Conservation (phyloP, 1,284 basidiomycete species). For the Ceratobasidium sp. region DNA sequence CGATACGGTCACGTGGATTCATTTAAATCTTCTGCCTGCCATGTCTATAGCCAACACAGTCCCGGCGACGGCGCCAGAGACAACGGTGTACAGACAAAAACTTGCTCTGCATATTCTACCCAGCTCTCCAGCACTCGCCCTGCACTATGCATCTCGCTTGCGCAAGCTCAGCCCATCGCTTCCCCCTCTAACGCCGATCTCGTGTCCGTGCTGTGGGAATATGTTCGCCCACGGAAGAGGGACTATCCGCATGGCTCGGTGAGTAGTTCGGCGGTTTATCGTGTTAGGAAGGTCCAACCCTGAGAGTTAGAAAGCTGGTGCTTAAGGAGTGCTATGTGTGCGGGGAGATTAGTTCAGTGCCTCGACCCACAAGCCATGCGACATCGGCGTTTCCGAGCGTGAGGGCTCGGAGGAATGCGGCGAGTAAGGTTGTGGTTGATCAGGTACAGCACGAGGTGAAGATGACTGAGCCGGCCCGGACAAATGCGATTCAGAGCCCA, state of each 20-base stretch:
- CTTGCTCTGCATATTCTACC: slow-evolving; percentile 26
- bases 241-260: slow-evolving; percentile 30
- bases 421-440: background rate
- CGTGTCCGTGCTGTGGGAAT: slow-evolving; percentile 35
- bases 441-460: slow-evolving; percentile 8
- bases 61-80: slow-evolving; percentile 18
- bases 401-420: background rate
- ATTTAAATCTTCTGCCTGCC: background rate
- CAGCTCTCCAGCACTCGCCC: slow-evolving; percentile 2
- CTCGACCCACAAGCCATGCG: slow-evolving; percentile 6
- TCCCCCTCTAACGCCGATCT: slow-evolving; percentile 37
- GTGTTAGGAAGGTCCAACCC: slow-evolving; percentile 16
- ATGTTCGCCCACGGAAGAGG: slow-evolving; percentile 26
- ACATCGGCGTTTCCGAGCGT: slow-evolving; percentile 27
- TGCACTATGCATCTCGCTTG: slow-evolving; percentile 14
- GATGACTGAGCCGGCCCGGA: background rate
- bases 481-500: slow-evolving; percentile 1
- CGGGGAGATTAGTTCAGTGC: background rate
- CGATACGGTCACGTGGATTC: slow-evolving; percentile 9
- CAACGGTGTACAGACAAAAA: slow-evolving; percentile 19
- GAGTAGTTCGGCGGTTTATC: slow-evolving; percentile 25
- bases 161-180: slow-evolving; percentile 26
- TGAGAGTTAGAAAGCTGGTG: slow-evolving; percentile 1
- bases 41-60: slow-evolving; percentile 3
- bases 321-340: slow-evolving; percentile 26